phyloP scores from a whole-genome alignment of 352 stramenopile genomes.

The Phytopythium ostracodes region DNA sequence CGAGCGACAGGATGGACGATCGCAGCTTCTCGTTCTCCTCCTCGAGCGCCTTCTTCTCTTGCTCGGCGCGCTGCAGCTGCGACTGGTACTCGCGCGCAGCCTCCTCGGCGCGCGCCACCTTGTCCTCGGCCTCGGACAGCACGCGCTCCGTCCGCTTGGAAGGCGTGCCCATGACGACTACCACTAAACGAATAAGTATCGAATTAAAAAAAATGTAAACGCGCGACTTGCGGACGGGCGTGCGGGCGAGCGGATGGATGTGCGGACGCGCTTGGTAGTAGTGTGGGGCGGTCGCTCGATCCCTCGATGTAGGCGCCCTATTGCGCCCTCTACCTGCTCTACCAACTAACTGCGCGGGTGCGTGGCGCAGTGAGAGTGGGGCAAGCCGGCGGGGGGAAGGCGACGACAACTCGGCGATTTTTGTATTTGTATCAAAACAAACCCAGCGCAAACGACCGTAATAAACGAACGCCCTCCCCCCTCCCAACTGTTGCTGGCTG shows the following conservation, averaged over 20 bases:
- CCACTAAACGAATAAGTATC: not conserved
- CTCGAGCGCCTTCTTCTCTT: constrained; percentile 73
- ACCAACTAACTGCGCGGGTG: not conserved
- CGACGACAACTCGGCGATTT: constrained; percentile 3
- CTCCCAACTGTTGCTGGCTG: constrained; percentile 1
- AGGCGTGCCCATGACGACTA: constrained; percentile 38
- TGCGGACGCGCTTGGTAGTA: not conserved
- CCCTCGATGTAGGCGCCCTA: not conserved
- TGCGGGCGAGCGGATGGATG: not conserved
- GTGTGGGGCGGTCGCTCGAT: not conserved
- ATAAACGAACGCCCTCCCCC: not conserved
- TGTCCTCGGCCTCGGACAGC: constrained; percentile 65
- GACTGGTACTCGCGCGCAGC: constrained; percentile 45
- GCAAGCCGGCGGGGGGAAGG: not conserved
- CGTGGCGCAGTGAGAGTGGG: not conserved
- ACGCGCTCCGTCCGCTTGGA: constrained; percentile 52
- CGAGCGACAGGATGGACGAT: constrained; percentile 69
- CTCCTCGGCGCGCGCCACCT: constrained; percentile 72
- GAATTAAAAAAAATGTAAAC: not conserved
- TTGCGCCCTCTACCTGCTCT: not conserved
- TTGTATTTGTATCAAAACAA: not conserved
- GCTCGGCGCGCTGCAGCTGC: constrained; percentile 43
- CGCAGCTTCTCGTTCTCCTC: constrained; percentile 82
- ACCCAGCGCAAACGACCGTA: not conserved
- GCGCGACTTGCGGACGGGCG: not conserved